phyloP scores from a whole-genome alignment of 164 flowering plant species.

The Vitis rupestris region DNA sequence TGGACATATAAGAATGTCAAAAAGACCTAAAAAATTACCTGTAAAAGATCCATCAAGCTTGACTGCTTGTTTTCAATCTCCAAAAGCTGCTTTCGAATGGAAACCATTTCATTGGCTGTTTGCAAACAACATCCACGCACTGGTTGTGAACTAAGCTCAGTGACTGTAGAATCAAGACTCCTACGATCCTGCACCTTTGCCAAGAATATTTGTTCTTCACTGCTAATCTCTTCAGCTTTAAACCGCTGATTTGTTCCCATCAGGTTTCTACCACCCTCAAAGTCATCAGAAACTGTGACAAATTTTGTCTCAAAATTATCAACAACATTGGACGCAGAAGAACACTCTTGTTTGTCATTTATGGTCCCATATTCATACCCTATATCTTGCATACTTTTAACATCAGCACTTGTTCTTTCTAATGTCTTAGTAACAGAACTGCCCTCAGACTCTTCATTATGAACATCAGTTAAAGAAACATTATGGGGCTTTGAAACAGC shows the following conservation, averaged over 20 bases:
- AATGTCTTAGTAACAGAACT: slow-evolving; percentile 56
- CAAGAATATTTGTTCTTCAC: slow-evolving; percentile 29
- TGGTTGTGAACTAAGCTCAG: slow-evolving; percentile 45
- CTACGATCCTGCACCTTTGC: slow-evolving; percentile 46
- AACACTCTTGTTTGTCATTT: slow-evolving; percentile 65
- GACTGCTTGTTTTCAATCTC: slow-evolving; percentile 83
- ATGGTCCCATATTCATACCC: slow-evolving; percentile 43
- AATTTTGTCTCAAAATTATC: slow-evolving; percentile 45
- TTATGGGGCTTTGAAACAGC: slow-evolving; percentile 50
- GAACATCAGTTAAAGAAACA: slow-evolving; percentile 28
- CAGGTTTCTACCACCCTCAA: slow-evolving; percentile 33
- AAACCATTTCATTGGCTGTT: slow-evolving; percentile 54
- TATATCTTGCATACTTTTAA: slow-evolving; percentile 28
- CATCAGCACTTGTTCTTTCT: slow-evolving; percentile 35
- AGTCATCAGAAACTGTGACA: slow-evolving; percentile 33
- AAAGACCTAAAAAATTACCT: slow-evolving; percentile 45
- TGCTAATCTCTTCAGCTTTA: slow-evolving; percentile 37
- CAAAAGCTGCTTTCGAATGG: slow-evolving; percentile 63
- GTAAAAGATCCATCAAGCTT: slow-evolving; percentile 61
- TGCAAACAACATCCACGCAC: slow-evolving; percentile 51
- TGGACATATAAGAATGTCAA: not conserved
- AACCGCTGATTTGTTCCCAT: slow-evolving; percentile 28
- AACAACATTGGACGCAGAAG: slow-evolving; percentile 45
- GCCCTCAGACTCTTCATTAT: slow-evolving; percentile 67
- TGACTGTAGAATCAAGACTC: slow-evolving; percentile 76